Base-by-base conservation (phyloP, 495 filamentous ascomycete genomes). In the Tuber microsphaerosporum region DNA sequence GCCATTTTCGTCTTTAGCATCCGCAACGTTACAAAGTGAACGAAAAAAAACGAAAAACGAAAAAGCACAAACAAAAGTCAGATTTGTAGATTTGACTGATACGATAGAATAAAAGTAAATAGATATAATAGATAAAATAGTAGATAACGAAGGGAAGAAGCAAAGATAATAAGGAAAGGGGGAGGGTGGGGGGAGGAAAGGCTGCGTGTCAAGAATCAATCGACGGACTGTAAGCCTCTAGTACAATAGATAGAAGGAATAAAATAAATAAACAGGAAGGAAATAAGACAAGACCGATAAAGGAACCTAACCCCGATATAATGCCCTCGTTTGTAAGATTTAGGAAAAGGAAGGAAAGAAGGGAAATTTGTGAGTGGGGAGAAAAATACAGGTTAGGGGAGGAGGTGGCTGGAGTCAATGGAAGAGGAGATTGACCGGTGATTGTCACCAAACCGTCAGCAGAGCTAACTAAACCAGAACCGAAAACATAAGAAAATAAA, bases 321-420 rank as follows among this genome's bases (percentile, higher is more conserved):
- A 65, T 65, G 56, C 56, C 56, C 56, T 31, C 3, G 26, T 65
- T 65, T 65, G 56, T 65, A 65, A 65, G 3, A 65, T 65, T 34
- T 65, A 65, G 56, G 56, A 65, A 61, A 61, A 61, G 56, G 56
- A 65, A 65, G 56, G 56, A 65, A 65, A 12, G 56, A 65, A 65
- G 45, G 45, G 45, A 19, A 65, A n/a, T 14, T 61, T 26, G 51
- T 61, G 12, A 10, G 51, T 61, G 22, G 56, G 26, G 26, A 17
- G 56, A 65, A 65, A 65, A 65, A 65, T 65, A 65, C 56, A 65
- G 26, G 56, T 65, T 10, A 26, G 12, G 14, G 26, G 56, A 65
- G 56, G 56, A 65, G 56, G 56, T 65, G 56, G 56, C 56, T 65
- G 56, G 56, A 65, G 56, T 65, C 56, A 65, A 17, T 31, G 51